A percentile compares a stretch with the other conserved stretches of the same genome.
Evolutionary conservation across 257 asterid species (phyloP).

Genomic region (Solanum bulbocastanum): DNA sequence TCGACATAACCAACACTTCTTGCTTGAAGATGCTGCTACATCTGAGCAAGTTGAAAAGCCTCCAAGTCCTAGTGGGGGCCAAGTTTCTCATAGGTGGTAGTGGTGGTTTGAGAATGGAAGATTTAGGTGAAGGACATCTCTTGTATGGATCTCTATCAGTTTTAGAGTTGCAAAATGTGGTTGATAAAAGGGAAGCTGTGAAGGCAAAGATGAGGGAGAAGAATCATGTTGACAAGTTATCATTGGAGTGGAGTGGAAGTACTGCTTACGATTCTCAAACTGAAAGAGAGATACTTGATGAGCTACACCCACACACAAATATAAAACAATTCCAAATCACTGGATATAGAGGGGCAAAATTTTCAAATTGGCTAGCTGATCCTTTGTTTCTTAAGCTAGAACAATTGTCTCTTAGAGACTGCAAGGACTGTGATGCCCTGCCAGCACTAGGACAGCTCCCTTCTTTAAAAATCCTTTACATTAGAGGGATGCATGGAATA

Average conservation of each 20-base stretch:
- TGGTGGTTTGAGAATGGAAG: background rate
- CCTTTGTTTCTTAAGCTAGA: background rate
- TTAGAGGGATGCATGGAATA: background rate
- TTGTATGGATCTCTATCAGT: background rate
- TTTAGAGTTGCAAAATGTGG: background rate
- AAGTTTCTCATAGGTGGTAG: background rate
- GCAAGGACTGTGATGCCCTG: background rate
- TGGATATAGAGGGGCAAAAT: background rate
- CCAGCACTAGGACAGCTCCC: conserved; percentile 1
- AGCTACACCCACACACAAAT: background rate
- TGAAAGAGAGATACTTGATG: background rate
- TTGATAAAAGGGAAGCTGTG: background rate
- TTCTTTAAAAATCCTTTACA: background rate
- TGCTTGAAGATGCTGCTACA: background rate
- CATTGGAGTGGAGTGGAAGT: background rate
- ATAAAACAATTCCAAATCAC: background rate
- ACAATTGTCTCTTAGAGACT: background rate
- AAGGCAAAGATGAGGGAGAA: background rate
- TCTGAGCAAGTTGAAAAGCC: background rate
- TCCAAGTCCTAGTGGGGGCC: background rate
- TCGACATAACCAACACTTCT: background rate
- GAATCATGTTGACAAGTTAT: background rate
- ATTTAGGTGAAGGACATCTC: background rate
- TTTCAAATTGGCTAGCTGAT: background rate
- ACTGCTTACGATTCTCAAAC: background rate